phyloP scores from a whole-genome alignment of 2,329 filamentous ascomycete species.

The Trichoderma breve region DNA sequence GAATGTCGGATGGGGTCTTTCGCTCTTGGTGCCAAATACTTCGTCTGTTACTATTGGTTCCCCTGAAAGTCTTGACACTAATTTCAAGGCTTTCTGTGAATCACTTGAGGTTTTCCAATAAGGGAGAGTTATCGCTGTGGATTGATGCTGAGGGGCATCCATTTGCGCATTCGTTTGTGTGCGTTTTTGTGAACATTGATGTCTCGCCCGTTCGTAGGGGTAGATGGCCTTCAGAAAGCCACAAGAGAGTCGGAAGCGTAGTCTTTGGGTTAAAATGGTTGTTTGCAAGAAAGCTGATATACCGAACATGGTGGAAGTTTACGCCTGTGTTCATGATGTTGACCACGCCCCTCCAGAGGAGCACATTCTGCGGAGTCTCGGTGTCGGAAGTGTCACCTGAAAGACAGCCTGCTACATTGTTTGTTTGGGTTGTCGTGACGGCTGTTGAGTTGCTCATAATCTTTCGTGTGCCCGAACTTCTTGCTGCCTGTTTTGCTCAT shows the following conservation, averaged over 20 bases:
- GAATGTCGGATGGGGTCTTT: too few species aligned
- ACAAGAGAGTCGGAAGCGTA: neutral
- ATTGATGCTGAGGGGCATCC: neutral
- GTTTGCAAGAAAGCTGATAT: neutral
- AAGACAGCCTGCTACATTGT: neutral
- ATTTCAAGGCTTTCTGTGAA: neutral
- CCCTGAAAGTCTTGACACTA: neutral
- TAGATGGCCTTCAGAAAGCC: neutral
- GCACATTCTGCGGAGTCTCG: too few species aligned
- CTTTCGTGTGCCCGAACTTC: neutral
- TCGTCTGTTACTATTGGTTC: neutral
- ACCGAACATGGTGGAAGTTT: neutral
- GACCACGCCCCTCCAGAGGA: too few species aligned
- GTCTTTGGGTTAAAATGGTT: neutral
- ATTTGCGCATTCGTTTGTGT: neutral
- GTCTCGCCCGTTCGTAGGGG: too few species aligned
- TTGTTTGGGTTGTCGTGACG: neutral
- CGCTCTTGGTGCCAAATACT: neutral
- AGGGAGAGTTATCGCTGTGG: neutral
- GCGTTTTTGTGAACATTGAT: neutral
- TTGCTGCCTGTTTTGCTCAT: neutral
- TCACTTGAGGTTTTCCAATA: neutral
- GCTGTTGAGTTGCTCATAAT: neutral
- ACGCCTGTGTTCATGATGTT: neutral
- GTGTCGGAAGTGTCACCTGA: neutral